These are phyloP conservation scores for Candida hungchunana DNA, from an alignment of 805 yeast species.

Conservation along the genomic window DNA sequence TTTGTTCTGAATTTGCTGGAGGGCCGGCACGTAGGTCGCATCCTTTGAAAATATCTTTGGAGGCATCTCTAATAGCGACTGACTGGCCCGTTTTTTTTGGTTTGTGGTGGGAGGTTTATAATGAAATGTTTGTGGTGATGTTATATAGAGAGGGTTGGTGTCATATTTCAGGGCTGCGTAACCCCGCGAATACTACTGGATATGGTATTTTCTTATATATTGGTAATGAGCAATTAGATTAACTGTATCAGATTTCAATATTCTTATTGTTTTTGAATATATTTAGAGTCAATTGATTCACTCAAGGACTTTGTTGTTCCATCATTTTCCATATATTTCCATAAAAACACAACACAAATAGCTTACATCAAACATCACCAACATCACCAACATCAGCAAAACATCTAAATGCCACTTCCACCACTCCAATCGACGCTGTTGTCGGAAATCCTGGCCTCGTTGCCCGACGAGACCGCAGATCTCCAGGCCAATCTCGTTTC, in stretches of 20 bases:
- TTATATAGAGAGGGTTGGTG: neutral
- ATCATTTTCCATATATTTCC: neutral
- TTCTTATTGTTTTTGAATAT: too few relatives aligned
- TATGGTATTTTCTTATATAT: too few relatives aligned
- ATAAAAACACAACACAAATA: too few relatives aligned
- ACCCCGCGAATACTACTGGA: too few relatives aligned
- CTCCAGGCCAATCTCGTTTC: constrained; percentile 4
- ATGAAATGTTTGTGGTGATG: neutral
- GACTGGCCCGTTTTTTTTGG: neutral
- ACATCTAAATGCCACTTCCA: constrained; percentile 7
- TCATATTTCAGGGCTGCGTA: too few relatives aligned
- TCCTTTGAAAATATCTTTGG: constrained; percentile 27
- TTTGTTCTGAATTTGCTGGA: constrained; percentile 18
- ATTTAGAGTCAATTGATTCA: too few relatives aligned
- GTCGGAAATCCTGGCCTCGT: constrained; percentile 7
- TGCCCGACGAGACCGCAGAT: constrained; percentile 15
- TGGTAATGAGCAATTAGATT: too few relatives aligned
- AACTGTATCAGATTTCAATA: too few relatives aligned
- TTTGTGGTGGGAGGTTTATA: neutral
- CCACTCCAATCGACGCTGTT: constrained; percentile 10
- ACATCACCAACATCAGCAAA: neutral
- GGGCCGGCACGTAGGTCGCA: constrained; percentile 20
- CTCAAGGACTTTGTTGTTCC: too few relatives aligned
- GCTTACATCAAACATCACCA: too few relatives aligned
- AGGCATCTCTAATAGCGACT: constrained; percentile 14